These are phyloP conservation scores for Aspergillus aculeatinus DNA, from an alignment of 2,329 filamentous ascomycete genomes.

Conservation along the genomic window DNA sequence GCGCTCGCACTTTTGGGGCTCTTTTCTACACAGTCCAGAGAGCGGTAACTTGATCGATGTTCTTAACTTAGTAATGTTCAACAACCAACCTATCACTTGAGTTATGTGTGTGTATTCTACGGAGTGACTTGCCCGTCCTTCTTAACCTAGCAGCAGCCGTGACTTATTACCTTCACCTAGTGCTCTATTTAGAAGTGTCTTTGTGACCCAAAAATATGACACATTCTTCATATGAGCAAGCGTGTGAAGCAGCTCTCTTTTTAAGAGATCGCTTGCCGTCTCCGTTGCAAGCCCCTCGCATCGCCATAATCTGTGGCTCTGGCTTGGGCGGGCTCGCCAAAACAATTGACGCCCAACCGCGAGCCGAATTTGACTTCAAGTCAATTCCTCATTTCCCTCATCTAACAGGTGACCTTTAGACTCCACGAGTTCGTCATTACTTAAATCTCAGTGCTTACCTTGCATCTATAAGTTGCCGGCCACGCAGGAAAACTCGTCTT, in stretches of 20 bases:
- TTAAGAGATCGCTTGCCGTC: conserved; percentile 52
- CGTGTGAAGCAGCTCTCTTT: conserved; percentile 52
- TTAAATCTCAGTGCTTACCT: background rate
- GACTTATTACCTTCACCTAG: too few relatives aligned
- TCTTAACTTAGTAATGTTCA: too few relatives aligned
- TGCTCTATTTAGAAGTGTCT: too few relatives aligned
- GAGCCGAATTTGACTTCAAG: conserved; percentile 57
- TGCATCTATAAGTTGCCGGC: conserved; percentile 47
- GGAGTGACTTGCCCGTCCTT: too few relatives aligned
- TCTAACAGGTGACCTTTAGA: conserved; percentile 54
- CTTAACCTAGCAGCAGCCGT: too few relatives aligned
- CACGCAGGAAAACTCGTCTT: conserved; percentile 67
- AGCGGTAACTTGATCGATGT: too few relatives aligned
- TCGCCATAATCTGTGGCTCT: conserved; percentile 66
- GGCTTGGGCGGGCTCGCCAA: conserved; percentile 62
- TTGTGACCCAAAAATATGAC: background rate
- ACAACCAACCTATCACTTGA: too few relatives aligned
- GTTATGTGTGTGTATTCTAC: too few relatives aligned
- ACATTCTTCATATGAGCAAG: conserved; percentile 25
- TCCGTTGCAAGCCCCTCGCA: conserved; percentile 52
- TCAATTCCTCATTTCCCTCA: conserved; percentile 62
- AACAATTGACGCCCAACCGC: conserved; percentile 52
- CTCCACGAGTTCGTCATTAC: background rate
- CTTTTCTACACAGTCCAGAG: too few relatives aligned
- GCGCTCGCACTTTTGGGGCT: too few relatives aligned